phyloP scores from a whole-genome alignment of 495 filamentous ascomycete species.

The Hypoxylon subgilvum region DNA sequence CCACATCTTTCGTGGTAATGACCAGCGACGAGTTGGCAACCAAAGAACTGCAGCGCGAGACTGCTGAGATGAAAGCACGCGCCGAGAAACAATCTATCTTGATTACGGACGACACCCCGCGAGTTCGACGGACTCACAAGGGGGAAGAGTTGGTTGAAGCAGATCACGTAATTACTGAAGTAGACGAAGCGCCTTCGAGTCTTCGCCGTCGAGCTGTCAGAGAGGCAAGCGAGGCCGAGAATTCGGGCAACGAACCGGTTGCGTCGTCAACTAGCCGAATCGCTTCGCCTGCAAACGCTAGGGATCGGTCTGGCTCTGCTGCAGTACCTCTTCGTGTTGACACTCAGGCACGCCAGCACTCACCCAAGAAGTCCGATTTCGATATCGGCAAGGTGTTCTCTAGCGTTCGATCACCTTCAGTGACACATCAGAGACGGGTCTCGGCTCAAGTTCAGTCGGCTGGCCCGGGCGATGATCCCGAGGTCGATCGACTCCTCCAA shows the following conservation, averaged over 20 bases:
- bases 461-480: conserved; percentile 71
- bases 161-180: conserved; percentile 47
- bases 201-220: conserved; percentile 48
- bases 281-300: conserved; percentile 26
- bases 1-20: conserved; percentile 81
- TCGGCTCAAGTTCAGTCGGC: conserved; percentile 53
- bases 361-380: conserved; percentile 60
- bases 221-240: conserved; percentile 41
- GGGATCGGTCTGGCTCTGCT: conserved; percentile 31
- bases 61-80: conserved; percentile 69
- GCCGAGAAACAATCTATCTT: conserved; percentile 88
- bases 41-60: conserved; percentile 82
- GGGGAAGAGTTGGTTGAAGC: conserved; percentile 89
- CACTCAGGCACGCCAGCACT: conserved; percentile 50
- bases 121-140: conserved; percentile 90
- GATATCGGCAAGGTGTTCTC: conserved; percentile 76
- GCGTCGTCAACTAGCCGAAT: conserved; percentile 39
- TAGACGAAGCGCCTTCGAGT: conserved; percentile 48
- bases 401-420: conserved; percentile 65
- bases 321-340: conserved; percentile 56
- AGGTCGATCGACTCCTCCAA: conserved; percentile 87
- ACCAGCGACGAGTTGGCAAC: conserved; percentile 85
- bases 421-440: conserved; percentile 51
- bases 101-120: conserved; percentile 79
- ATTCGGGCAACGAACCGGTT: conserved; percentile 36